phyloP scores from a whole-genome alignment of 2,329 filamentous ascomycete species.

The Elsinoe batatas region DNA sequence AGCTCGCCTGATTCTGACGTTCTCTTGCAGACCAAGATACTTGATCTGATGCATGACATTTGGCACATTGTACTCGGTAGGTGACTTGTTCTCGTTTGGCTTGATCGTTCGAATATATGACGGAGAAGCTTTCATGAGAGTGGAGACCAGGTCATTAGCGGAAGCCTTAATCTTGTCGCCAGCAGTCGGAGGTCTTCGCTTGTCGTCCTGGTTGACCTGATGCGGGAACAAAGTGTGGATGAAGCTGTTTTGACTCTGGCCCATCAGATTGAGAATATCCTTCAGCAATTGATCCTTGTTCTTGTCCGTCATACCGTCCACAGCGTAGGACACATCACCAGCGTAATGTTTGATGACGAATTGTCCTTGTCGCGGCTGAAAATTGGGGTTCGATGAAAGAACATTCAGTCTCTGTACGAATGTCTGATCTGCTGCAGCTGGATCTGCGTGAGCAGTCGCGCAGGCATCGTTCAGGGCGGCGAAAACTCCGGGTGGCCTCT shows the following conservation, averaged over 20 bases:
- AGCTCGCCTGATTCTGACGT: slow-evolving; percentile 90
- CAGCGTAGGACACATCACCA: slow-evolving; percentile 87
- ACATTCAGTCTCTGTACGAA: slow-evolving; percentile 91
- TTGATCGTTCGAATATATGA: slow-evolving; percentile 99
- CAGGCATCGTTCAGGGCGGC: slow-evolving; percentile 95
- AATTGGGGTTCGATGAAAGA: slow-evolving; percentile 76
- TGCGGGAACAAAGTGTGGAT: slow-evolving; percentile 83
- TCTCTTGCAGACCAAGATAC: slow-evolving; percentile 97
- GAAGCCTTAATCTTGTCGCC: slow-evolving; percentile 94
- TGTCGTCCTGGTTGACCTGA: slow-evolving; percentile 91
- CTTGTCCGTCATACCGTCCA: slow-evolving; percentile 97
- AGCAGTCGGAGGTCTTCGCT: slow-evolving; percentile 83
- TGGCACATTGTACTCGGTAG: slow-evolving; percentile 77
- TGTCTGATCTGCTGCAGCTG: slow-evolving; percentile 84
- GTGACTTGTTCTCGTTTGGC: slow-evolving; percentile 97
- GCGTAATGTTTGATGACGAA: slow-evolving; percentile 99
- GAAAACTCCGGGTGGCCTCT: slow-evolving; percentile 82
- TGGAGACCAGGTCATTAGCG: slow-evolving; percentile 88
- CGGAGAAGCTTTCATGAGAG: slow-evolving; percentile 92
- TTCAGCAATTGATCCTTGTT: slow-evolving; percentile 98
- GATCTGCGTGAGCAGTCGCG: slow-evolving; percentile 95
- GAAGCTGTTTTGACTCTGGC: slow-evolving; percentile 73
- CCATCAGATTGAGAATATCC: slow-evolving; percentile 79
- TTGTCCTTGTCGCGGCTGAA: slow-evolving; percentile 83
- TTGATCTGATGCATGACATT: slow-evolving; percentile 98